phyloP scores from a whole-genome alignment of 2,329 filamentous ascomycete genomes.

The Monosporascus sp. region DNA sequence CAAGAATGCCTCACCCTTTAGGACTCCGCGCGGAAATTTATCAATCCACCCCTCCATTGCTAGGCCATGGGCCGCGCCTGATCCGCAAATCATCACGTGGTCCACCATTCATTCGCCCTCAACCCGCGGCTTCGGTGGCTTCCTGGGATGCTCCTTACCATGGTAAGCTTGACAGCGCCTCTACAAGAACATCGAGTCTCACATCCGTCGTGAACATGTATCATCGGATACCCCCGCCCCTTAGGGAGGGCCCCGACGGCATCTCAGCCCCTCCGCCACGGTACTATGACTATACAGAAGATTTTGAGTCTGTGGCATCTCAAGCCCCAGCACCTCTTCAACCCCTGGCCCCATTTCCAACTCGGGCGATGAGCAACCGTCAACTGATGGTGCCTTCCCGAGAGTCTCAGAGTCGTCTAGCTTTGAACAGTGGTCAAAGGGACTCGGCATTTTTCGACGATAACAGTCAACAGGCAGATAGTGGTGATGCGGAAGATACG shows the following conservation, averaged over 20 bases:
- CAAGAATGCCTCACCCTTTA: constrained; percentile 32
- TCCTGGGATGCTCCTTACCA: constrained; percentile 25
- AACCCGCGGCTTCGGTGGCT: constrained; percentile 30
- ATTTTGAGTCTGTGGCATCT: constrained; percentile 34
- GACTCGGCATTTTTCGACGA: constrained; percentile 19
- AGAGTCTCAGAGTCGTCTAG: constrained; percentile 18
- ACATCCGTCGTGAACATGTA: constrained; percentile 48
- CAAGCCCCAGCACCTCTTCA: constrained; percentile 10
- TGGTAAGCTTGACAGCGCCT: constrained; percentile 28
- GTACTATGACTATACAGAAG: constrained; percentile 51
- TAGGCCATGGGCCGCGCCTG: constrained; percentile 14
- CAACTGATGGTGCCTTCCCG: constrained; percentile 15
- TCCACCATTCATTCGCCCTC: constrained; percentile 19
- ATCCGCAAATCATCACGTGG: constrained; percentile 14
- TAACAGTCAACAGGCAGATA: constrained; percentile 10
- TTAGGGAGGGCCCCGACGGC: constrained; percentile 16
- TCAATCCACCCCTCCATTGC: constrained; percentile 35
- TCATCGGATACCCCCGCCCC: constrained; percentile 20
- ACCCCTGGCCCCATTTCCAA: constrained; percentile 15
- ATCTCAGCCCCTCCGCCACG: constrained; percentile 24
- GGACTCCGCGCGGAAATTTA: constrained; percentile 35
- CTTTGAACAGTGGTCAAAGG: constrained; percentile 14
- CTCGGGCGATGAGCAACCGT: constrained; percentile 11
- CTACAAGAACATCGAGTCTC: constrained; percentile 41
- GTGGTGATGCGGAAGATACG: not conserved